Conservation (phyloP, 805 yeast genomes). For the Metschnikowia chrysomelidarum region DNA sequence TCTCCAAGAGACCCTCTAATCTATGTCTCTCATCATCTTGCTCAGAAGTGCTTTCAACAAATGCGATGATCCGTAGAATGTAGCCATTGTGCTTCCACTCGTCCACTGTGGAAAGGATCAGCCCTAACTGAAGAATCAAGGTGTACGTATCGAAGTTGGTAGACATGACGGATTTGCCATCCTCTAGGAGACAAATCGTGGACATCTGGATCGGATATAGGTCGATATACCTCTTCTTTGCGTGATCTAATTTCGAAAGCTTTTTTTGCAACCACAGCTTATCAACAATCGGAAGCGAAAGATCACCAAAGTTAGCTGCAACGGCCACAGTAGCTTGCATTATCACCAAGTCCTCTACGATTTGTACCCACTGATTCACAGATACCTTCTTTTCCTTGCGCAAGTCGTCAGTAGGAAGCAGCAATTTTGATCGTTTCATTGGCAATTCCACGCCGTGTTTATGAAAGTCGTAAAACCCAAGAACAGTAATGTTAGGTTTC, state of each 20-base stretch:
- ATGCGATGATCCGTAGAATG: constrained; percentile 74
- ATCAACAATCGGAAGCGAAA: constrained; percentile 56
- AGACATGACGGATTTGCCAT: constrained; percentile 69
- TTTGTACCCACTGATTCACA: constrained; percentile 84
- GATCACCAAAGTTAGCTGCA: constrained; percentile 77
- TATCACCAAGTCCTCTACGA: constrained; percentile 83
- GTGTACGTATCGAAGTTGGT: constrained; percentile 97
- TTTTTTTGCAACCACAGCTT: constrained; percentile 17
- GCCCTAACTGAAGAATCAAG: constrained; percentile 88
- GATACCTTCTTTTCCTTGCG: constrained; percentile 67
- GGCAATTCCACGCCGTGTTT: constrained; percentile 39
- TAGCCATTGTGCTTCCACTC: constrained; percentile 80
- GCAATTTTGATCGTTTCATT: constrained; percentile 18
- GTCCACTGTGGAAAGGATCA: constrained; percentile 88
- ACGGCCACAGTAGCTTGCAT: constrained; percentile 92
- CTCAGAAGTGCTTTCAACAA: constrained; percentile 77
- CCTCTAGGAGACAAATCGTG: constrained; percentile 64
- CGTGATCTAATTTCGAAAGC: constrained; percentile 1
- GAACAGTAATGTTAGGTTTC: constrained; percentile 92
- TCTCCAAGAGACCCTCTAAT: constrained; percentile 60
- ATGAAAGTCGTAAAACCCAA: constrained; percentile 79
- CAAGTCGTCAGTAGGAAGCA: constrained; percentile 75
- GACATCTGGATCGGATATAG: constrained; percentile 97
- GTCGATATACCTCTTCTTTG: constrained; percentile 63
- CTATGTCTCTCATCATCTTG: constrained; percentile 67